Percentiles rank a stretch among this genome's conserved stretches.
Conservation (phyloP, 495 filamentous ascomycete species). For the Aspergillus heteromorphus region DNA sequence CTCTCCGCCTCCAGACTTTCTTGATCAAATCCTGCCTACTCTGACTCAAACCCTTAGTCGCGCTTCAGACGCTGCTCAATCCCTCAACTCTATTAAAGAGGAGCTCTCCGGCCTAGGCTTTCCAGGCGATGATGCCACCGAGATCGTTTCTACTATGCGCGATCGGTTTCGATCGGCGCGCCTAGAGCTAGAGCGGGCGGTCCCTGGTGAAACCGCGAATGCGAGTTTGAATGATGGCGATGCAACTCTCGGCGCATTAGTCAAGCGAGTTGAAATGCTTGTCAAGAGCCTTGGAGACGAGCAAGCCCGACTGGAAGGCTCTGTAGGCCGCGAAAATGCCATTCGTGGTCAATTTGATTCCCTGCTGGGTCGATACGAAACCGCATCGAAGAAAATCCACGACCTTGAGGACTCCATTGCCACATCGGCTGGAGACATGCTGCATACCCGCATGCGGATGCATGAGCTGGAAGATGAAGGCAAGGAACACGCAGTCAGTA, state of each 20-base stretch:
- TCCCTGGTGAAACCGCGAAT: conserved; percentile 57
- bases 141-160: conserved; percentile 49
- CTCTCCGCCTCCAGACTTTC: conserved; percentile 37
- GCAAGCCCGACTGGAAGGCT: conserved; percentile 23
- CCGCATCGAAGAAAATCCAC: conserved; percentile 37
- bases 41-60: conserved; percentile 31
- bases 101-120: conserved; percentile 54
- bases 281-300: conserved; percentile 33
- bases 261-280: conserved; percentile 32
- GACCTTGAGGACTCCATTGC: conserved; percentile 52
- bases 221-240: conserved; percentile 32
- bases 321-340: conserved; percentile 28
- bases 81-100: conserved; percentile 33
- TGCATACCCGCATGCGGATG: conserved; percentile 37
- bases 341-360: conserved; percentile 42
- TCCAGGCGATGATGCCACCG: conserved; percentile 36
- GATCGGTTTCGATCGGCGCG: conserved; percentile 58
- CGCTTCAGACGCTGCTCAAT: conserved; percentile 30
- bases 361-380: conserved; percentile 32
- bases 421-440: conserved; percentile 48
- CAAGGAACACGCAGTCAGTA: conserved; percentile 51
- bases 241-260: conserved; percentile 34
- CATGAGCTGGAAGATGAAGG: conserved; percentile 48
- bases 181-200: conserved; percentile 59
- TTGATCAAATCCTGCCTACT: conserved; percentile 28